Conservation (phyloP, 345 rosid genomes). For the Rhodamnia rubescens region DNA sequence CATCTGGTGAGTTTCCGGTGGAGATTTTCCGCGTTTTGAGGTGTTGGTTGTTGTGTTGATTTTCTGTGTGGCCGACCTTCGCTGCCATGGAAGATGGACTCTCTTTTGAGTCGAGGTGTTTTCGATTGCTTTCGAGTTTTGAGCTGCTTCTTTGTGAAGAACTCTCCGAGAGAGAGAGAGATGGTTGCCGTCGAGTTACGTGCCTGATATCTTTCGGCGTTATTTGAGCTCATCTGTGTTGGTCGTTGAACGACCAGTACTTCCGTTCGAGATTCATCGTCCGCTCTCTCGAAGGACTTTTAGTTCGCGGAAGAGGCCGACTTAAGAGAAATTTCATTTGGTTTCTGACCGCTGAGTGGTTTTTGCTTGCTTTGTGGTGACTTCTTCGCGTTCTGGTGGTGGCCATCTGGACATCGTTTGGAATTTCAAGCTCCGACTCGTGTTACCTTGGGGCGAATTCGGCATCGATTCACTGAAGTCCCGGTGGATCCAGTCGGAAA, state of each 20-base stretch:
- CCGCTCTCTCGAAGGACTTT: background rate
- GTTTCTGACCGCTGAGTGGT: background rate
- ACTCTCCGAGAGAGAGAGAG: background rate
- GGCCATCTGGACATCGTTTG: background rate
- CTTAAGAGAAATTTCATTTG: background rate
- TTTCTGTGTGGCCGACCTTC: background rate
- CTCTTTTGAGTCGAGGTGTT: background rate
- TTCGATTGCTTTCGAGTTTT: background rate
- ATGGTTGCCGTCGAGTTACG: background rate
- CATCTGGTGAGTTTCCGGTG: conserved; percentile 6
- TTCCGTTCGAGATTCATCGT: background rate
- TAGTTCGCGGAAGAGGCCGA: background rate
- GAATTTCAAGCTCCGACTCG: background rate
- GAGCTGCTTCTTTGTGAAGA: background rate
- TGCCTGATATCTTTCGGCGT: background rate
- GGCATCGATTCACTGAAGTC: background rate
- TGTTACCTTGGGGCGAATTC: background rate
- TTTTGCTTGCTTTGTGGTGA: background rate
- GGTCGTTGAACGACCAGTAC: background rate
- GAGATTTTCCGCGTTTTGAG: background rate
- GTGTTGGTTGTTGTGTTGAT: background rate
- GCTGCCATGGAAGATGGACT: background rate
- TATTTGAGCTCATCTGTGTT: background rate
- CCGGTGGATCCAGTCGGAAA: background rate
- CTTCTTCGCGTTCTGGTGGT: background rate